Evolutionary conservation across 2,329 filamentous ascomycete genomes (phyloP).

Genomic region (Chrysoporthe cubensis): DNA sequence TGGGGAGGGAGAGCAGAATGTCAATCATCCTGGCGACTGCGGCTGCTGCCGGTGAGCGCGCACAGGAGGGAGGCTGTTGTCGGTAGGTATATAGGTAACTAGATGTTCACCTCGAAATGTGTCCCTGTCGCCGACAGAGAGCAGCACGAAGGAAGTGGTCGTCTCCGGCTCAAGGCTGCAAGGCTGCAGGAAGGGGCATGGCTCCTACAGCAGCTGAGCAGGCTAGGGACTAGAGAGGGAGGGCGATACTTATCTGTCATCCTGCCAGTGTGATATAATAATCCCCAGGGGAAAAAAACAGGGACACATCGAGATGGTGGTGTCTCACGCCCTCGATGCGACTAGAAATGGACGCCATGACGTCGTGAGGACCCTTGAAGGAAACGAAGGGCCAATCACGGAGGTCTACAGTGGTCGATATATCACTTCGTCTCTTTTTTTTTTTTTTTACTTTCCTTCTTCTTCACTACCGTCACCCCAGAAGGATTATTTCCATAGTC

Average conservation of each 20-base stretch:
- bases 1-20: constrained; percentile 71
- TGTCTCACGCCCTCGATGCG: not conserved
- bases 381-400: constrained; percentile 7
- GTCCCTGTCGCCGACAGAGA: no score
- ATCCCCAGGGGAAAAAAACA: not conserved
- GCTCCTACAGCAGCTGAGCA: no score
- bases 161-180: not conserved
- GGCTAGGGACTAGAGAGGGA: not conserved
- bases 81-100: no score
- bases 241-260: no score
- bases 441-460: no score
- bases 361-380: not conserved
- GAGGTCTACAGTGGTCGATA: no score
- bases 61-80: no score
- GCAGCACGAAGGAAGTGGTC: not conserved
- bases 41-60: not conserved
- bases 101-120: not conserved
- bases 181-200: not conserved
- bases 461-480: no score
- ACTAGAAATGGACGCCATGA: not conserved
- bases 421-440: no score
- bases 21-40: constrained; percentile 52
- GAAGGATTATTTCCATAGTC: no score
- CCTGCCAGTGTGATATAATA: not conserved
- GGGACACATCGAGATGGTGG: not conserved